These are phyloP conservation scores for Wallemia ichthyophaga DNA, from an alignment of 1,284 basidiomycete species.

Conservation along the genomic window DNA sequence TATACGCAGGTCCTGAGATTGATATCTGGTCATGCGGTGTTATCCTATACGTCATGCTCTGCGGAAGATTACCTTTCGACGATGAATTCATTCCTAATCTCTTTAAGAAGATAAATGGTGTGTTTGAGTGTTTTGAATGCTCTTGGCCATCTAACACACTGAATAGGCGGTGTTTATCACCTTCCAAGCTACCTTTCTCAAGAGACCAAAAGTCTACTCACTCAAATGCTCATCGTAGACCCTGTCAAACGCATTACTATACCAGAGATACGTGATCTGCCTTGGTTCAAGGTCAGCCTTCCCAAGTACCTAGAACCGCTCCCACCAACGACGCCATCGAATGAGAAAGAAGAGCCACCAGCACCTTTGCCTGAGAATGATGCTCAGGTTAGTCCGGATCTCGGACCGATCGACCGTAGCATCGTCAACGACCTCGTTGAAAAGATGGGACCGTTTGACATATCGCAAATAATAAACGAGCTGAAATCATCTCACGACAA, in stretches of 20 bases:
- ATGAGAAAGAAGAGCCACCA: constrained; percentile 7
- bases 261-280: constrained; percentile 56
- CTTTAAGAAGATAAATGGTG: constrained; percentile 75
- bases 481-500: constrained; percentile 63
- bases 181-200: constrained; percentile 44
- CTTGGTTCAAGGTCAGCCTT: constrained; percentile 63
- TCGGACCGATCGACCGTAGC: constrained; percentile 67
- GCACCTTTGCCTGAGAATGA: constrained; percentile 26
- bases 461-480: constrained; percentile 59
- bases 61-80: constrained; percentile 71
- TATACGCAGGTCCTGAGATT: constrained; percentile 83
- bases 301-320: constrained; percentile 58
- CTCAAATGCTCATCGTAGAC: constrained; percentile 64
- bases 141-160: not conserved
- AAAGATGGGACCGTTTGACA: constrained; percentile 43
- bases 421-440: constrained; percentile 52
- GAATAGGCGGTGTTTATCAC: constrained; percentile 46
- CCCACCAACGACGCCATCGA: constrained; percentile 35
- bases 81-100: constrained; percentile 72
- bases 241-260: constrained; percentile 75
- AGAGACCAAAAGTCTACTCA: constrained; percentile 46
- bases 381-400: constrained; percentile 13
- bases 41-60: constrained; percentile 82
- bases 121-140: constrained; percentile 11
- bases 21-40: constrained; percentile 95